phyloP scores from a whole-genome alignment of 2,329 filamentous ascomycete species.

The Exserohilum rostratum region DNA sequence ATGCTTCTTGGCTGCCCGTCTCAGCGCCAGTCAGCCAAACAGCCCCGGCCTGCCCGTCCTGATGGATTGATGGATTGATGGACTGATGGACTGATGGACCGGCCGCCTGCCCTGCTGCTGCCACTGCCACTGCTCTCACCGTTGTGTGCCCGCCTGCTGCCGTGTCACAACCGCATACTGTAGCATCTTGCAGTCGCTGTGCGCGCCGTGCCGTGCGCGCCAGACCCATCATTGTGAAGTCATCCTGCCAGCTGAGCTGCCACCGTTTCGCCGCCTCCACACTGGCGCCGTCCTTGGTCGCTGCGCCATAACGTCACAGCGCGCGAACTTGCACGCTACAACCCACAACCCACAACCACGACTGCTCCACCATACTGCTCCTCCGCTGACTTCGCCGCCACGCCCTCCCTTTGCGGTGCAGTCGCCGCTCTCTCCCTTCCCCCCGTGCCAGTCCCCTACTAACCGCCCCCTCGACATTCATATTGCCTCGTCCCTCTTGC shows the following conservation, averaged over 20 bases:
- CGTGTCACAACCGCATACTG: too few relatives aligned
- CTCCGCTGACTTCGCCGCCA: slow-evolving; percentile 21
- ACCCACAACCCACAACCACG: slow-evolving; percentile 19
- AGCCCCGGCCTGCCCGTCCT: too few relatives aligned
- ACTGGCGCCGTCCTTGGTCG: slow-evolving; percentile 25
- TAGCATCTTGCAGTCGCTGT: too few relatives aligned
- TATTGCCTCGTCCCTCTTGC: slow-evolving; percentile 11
- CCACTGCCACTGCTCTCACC: too few relatives aligned
- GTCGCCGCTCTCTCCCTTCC: slow-evolving; percentile 19
- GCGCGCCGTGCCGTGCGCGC: slow-evolving; percentile 8
- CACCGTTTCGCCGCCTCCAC: slow-evolving; percentile 9
- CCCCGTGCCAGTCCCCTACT: slow-evolving; percentile 15
- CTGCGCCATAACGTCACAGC: slow-evolving; percentile 21
- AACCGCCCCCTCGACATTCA: slow-evolving; percentile 12
- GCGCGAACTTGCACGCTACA: slow-evolving; percentile 25
- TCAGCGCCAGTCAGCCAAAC: too few relatives aligned
- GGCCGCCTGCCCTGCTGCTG: too few relatives aligned
- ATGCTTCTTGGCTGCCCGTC: neutral
- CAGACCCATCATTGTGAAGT: slow-evolving; percentile 23
- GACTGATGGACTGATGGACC: too few relatives aligned
- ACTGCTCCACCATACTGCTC: slow-evolving; percentile 23
- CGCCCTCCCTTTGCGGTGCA: slow-evolving; percentile 16
- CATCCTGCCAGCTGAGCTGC: slow-evolving; percentile 1
- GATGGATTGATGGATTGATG: too few relatives aligned
- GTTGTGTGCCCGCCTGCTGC: too few relatives aligned